These are phyloP conservation scores for Morella rubra DNA, from an alignment of 306 rosid species.

Conservation along the genomic window DNA sequence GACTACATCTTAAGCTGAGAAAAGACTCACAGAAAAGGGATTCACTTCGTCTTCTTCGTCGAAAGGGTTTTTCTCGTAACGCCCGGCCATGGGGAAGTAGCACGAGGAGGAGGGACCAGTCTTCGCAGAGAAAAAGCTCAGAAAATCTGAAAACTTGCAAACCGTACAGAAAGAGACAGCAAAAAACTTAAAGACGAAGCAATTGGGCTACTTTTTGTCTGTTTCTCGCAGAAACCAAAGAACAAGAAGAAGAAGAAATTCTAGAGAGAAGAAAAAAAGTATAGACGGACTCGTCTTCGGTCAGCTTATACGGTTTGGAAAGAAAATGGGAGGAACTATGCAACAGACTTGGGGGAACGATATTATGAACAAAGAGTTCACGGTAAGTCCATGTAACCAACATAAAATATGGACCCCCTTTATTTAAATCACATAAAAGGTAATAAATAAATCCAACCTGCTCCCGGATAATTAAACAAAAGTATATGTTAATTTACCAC, in stretches of 20 bases:
- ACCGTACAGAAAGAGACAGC: slow-evolving; percentile 1
- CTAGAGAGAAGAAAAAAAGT: slow-evolving; percentile 19
- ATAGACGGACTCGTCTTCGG: slow-evolving; percentile 30
- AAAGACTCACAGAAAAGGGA: slow-evolving; percentile 79
- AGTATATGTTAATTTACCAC: too few relatives aligned
- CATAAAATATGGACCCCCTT: neutral
- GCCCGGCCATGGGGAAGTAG: slow-evolving; percentile 75
- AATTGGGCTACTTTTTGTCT: neutral
- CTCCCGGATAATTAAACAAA: too few relatives aligned
- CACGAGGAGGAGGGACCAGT: slow-evolving; percentile 9
- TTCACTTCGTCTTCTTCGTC: slow-evolving; percentile 91
- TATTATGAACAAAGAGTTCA: neutral
- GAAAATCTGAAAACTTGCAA: slow-evolving; percentile 34
- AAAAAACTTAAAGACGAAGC: slow-evolving; percentile 11
- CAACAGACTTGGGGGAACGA: neutral
- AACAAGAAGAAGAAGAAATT: slow-evolving; percentile 16
- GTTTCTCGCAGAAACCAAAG: too few relatives aligned
- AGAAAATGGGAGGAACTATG: neutral
- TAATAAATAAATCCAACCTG: too few relatives aligned
- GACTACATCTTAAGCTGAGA: neutral
- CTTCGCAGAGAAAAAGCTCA: slow-evolving; percentile 14
- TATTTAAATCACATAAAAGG: too few relatives aligned
- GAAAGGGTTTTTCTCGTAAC: slow-evolving; percentile 80
- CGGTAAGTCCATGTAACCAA: neutral
- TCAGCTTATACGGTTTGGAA: neutral